Base-by-base conservation (phyloP, 495 filamentous ascomycete species). In the Penicillium soppii region DNA sequence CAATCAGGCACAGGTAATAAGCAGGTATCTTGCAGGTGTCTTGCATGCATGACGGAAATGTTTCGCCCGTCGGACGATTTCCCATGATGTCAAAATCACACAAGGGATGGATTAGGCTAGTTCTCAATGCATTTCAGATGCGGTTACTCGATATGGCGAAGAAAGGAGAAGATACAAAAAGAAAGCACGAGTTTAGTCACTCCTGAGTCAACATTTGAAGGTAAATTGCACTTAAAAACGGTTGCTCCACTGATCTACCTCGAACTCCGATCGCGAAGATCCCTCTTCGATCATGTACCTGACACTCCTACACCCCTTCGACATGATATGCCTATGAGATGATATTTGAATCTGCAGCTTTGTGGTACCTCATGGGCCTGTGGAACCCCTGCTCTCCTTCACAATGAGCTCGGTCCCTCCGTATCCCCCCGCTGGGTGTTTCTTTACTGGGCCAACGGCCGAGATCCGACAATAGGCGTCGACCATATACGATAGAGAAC, bases 311-410 rank as follows among this genome's bases (percentile, higher is more conserved):
- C 27, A 22, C 35, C 25, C 27, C 21, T 33, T 38, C 21, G 32
- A n/a, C 27, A 20, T 25, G 43, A 46, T 25, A 26, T 38, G 32
- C 26, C 30, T 26, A 38, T 44, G 17, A 44, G 33, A 44, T 41
- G 36, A 16, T 43, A 2, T 21, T 51, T 36, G 20, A 25, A 42
- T 42, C 37, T 52, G 50, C 32, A 44, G 46, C 40, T 30, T 54
- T 63, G 62, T 66, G 54, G 47, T 52, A 63, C 62, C 52, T 65
- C 38, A 52, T 55, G 36, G 40, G 21, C 43, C 42, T 45, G 59
- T 63, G 62, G 39, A 66, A 63, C 62, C 60, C 23, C 48, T 56
- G 46, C 52, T 55, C 53, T 48, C 39, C 58, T 63, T 54, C 27
- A 16, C 59, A 54, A 54, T 50, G 46, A 62, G 57, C 52, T 60